These are phyloP conservation scores for Phytophthora multivora DNA, from an alignment of 352 stramenopile species.

Conservation along the genomic window DNA sequence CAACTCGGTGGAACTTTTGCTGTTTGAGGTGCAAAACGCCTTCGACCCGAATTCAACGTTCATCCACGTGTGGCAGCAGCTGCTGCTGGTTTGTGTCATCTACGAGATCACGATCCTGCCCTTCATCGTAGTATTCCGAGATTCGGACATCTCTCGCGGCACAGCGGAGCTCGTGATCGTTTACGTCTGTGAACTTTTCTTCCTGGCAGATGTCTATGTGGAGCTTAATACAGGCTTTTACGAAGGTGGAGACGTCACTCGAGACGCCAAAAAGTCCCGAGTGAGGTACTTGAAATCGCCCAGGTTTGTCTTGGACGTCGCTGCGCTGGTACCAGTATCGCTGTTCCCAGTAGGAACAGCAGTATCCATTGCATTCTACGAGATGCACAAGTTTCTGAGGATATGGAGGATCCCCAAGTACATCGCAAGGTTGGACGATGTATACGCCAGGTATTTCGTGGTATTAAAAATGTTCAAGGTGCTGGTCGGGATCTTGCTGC, in stretches of 20 bases:
- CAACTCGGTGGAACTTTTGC: conserved; percentile 57
- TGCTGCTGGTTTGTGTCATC: conserved; percentile 53
- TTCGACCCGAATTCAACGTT: conserved; percentile 61
- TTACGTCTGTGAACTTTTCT: conserved; percentile 63
- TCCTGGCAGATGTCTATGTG: conserved; percentile 59
- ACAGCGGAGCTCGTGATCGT: conserved; percentile 39
- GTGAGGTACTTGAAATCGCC: conserved; percentile 59
- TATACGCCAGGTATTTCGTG: conserved; percentile 63
- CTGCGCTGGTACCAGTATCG: conserved; percentile 53
- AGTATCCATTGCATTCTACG: conserved; percentile 46
- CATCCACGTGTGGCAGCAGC: conserved; percentile 64
- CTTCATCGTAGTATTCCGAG: conserved; percentile 52
- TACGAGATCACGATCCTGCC: conserved; percentile 64
- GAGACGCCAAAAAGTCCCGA: conserved; percentile 52
- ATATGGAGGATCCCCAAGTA: conserved; percentile 58
- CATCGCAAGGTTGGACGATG: conserved; percentile 54
- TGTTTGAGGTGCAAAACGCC: conserved; percentile 53
- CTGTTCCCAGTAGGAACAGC: conserved; percentile 23
- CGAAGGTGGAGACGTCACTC: conserved; percentile 61
- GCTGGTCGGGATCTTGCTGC: conserved; percentile 45
- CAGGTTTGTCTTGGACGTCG: conserved; percentile 53
- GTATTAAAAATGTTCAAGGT: conserved; percentile 76
- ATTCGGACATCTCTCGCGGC: conserved; percentile 15
- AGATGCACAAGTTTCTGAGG: conserved; percentile 68
- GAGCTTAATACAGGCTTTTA: conserved; percentile 79